Evolutionary conservation across 2,329 filamentous ascomycete species (phyloP).

Genomic region (Lachnum nothofagi): DNA sequence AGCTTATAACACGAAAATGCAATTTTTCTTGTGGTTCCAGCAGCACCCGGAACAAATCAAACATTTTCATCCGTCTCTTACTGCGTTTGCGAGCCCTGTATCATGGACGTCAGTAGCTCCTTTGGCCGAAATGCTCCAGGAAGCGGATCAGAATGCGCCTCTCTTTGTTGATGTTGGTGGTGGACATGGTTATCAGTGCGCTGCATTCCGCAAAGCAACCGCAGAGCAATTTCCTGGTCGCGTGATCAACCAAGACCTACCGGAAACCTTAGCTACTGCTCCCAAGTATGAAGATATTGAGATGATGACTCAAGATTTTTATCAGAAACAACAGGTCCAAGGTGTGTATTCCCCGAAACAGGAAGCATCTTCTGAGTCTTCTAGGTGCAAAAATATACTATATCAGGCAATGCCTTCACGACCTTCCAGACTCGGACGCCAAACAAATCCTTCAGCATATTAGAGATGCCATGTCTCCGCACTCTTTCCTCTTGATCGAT

Average conservation of each 20-base stretch:
- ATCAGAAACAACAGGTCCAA: not conserved
- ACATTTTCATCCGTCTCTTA: not conserved
- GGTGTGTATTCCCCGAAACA: not conserved
- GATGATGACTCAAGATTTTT: slow-evolving; percentile 2
- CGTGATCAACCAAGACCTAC: slow-evolving; percentile 1
- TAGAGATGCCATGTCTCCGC: not conserved
- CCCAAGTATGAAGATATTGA: not conserved
- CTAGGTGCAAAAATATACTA: slow-evolving; percentile 1
- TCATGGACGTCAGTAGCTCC: not conserved
- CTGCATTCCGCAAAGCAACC: slow-evolving; percentile 36
- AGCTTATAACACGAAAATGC: not conserved
- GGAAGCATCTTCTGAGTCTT: not conserved
- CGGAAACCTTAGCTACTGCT: not conserved
- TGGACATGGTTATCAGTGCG: slow-evolving; percentile 1
- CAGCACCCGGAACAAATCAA: not conserved
- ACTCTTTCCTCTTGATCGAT: slow-evolving; percentile 3
- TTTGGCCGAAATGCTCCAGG: not conserved
- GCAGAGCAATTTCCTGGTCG: not conserved
- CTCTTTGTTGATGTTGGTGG: slow-evolving; percentile 11
- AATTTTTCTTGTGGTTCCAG: not conserved
- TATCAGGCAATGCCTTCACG: slow-evolving; percentile 23
- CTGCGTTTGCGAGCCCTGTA: not conserved
- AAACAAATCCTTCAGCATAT: not conserved
- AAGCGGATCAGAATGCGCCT: not conserved
- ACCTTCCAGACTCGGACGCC: not conserved